phyloP scores from a whole-genome alignment of 495 filamentous ascomycete genomes.

The Penicillium lividum region DNA sequence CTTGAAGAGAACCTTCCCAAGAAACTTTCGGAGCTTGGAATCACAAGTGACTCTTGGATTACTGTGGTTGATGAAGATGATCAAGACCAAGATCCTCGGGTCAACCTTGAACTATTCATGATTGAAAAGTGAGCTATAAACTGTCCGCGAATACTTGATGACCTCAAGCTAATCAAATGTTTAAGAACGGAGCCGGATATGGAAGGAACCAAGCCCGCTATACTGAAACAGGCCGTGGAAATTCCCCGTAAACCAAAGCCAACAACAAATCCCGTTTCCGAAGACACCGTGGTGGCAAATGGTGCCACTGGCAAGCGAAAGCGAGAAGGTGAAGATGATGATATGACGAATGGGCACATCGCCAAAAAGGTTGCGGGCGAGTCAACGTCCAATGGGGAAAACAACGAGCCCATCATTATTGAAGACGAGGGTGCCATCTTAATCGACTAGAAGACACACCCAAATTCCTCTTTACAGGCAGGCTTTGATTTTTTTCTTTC shows the following conservation, averaged over 20 bases:
- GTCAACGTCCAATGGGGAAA: constrained; percentile 31
- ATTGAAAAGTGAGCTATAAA: constrained; percentile 40
- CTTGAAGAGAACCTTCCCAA: constrained; percentile 82
- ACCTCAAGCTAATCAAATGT: constrained; percentile 10
- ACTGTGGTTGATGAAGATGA: constrained; percentile 91
- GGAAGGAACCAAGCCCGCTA: constrained; percentile 46
- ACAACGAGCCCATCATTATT: constrained; percentile 46
- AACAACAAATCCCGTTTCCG: constrained; percentile 14
- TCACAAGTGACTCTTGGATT: constrained; percentile 70
- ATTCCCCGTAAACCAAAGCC: constrained; percentile 54
- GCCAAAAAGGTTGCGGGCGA: constrained; percentile 46
- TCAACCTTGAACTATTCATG: constrained; percentile 75
- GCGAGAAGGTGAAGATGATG: constrained; percentile 45
- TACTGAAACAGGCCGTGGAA: constrained; percentile 44
- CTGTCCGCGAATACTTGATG: neutral
- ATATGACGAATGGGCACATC: constrained; percentile 39
- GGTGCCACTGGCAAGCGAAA: constrained; percentile 44
- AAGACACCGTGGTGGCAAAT: constrained; percentile 19
- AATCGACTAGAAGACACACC: constrained; percentile 53
- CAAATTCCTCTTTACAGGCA: neutral
- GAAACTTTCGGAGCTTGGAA: constrained; percentile 75
- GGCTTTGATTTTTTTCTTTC: neutral
- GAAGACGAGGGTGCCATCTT: constrained; percentile 66
- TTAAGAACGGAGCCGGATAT: constrained; percentile 30
- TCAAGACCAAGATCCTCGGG: constrained; percentile 73